Conservation (phyloP, 139 green algal genomes). For the Chlorella ohadii region DNA sequence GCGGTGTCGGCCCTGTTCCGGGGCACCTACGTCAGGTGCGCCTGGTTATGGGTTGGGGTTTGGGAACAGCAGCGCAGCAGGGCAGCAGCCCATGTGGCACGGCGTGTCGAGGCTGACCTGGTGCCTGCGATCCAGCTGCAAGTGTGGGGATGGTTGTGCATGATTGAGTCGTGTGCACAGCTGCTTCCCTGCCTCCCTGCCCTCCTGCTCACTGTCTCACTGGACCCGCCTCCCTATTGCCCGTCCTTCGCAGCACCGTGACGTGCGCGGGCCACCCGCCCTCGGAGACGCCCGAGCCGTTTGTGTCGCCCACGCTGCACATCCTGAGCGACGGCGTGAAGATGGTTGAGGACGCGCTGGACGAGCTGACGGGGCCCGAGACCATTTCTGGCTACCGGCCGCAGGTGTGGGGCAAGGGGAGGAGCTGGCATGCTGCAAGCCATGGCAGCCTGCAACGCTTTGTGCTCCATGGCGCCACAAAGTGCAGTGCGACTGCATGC, state of each 20-base stretch:
- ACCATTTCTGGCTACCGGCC: conserved; percentile 54
- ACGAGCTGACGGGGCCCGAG: conserved; percentile 46
- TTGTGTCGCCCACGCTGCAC: conserved; percentile 74
- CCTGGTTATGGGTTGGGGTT: not conserved
- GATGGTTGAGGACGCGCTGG: conserved; percentile 67
- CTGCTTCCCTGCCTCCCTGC: not conserved
- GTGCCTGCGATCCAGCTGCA: too few species aligned
- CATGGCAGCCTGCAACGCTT: too few species aligned
- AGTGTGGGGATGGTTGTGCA: not conserved
- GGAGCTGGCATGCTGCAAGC: too few species aligned
- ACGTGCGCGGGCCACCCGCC: conserved; percentile 34
- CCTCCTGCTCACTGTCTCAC: not conserved
- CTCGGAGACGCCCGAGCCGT: conserved; percentile 73
- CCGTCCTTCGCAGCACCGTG: conserved; percentile 15
- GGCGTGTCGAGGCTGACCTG: too few species aligned
- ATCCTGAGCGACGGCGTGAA: conserved; percentile 44
- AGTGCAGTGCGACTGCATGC: too few species aligned
- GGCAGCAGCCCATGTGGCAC: too few species aligned
- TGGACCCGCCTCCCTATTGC: too few species aligned
- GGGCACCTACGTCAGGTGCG: conserved; percentile 17
- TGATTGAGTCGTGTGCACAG: not conserved
- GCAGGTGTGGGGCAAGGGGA: not conserved
- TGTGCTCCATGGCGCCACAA: too few species aligned
- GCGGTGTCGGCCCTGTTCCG: conserved; percentile 25
- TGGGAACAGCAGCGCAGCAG: not conserved